Conservation (phyloP, 495 filamentous ascomycete genomes). For the Aspergillus campestris region DNA sequence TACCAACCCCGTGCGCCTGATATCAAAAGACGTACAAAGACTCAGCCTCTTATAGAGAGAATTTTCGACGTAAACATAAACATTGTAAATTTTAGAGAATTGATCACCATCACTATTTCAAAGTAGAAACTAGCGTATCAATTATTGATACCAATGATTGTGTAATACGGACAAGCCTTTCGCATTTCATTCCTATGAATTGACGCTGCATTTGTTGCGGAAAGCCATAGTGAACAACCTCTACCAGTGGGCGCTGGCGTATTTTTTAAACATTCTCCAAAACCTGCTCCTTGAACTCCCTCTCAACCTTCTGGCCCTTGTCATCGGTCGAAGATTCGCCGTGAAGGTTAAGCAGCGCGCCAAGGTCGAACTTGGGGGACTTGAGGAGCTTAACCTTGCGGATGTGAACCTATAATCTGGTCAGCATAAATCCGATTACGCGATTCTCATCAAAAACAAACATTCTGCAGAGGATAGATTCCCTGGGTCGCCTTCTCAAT, state of each 20-base stretch:
- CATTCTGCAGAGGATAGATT: conserved; percentile 98
- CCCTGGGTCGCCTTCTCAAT: conserved; percentile 99
- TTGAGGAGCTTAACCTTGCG: conserved; percentile 99
- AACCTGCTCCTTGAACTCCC: conserved; percentile 97
- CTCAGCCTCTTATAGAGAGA: too few relatives aligned
- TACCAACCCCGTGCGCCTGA: too few relatives aligned
- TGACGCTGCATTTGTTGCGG: conserved; percentile 10
- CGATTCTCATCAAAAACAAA: conserved; percentile 35
- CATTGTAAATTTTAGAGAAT: too few relatives aligned
- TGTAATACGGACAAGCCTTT: background rate
- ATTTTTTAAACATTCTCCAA: conserved; percentile 76
- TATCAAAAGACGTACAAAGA: too few relatives aligned
- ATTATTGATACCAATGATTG: conserved; percentile 15
- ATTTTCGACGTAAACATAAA: too few relatives aligned
- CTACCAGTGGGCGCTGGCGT: conserved; percentile 8
- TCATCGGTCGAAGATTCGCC: conserved; percentile 96
- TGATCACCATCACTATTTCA: too few relatives aligned
- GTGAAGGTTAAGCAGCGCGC: conserved; percentile 87
- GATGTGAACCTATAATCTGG: conserved; percentile 75
- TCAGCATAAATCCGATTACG: conserved; percentile 18
- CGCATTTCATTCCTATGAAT: too few relatives aligned
- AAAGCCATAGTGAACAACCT: conserved; percentile 19
- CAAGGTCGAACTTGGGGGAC: conserved; percentile 96
- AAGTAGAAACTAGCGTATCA: background rate
- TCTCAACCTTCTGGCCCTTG: conserved; percentile 95